A percentile compares a stretch with the other conserved stretches of the same genome.
Conservation (phyloP, 2,329 filamentous ascomycete genomes). For the Nakataea oryzae region DNA sequence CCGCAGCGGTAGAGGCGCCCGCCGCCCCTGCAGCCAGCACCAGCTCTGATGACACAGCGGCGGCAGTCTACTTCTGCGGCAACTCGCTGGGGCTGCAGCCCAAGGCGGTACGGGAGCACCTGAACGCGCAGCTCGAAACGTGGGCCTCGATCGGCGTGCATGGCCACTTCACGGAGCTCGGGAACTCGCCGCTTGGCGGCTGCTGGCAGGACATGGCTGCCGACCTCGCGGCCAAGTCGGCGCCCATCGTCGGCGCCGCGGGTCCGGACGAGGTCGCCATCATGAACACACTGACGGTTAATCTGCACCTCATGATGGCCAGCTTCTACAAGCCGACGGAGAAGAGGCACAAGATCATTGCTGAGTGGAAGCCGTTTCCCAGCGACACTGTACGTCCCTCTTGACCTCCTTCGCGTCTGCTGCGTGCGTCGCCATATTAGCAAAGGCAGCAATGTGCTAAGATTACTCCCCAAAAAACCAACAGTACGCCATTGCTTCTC, state of each 20-base stretch:
- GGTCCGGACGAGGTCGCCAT: constrained; percentile 62
- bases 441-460: background rate
- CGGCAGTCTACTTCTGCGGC: constrained; percentile 73
- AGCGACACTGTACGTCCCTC: constrained; percentile 53
- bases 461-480: background rate
- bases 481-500: constrained; percentile 74
- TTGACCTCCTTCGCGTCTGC: background rate
- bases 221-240: constrained; percentile 57
- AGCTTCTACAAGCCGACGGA: constrained; percentile 68
- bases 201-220: constrained; percentile 80
- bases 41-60: constrained; percentile 38
- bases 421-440: background rate
- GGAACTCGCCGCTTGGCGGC: constrained; percentile 55
- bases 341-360: constrained; percentile 63
- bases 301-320: constrained; percentile 73
- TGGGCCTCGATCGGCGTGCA: constrained; percentile 80
- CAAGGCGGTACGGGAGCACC: constrained; percentile 50
- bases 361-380: constrained; percentile 86
- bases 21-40: constrained; percentile 22
- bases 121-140: constrained; percentile 65
- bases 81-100: constrained; percentile 86
- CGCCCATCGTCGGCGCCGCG: constrained; percentile 64
- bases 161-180: constrained; percentile 66
- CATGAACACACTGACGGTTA: constrained; percentile 80
- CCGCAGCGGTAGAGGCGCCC: background rate